phyloP scores from a whole-genome alignment of 345 rosid species.

The Citrus glauca region DNA sequence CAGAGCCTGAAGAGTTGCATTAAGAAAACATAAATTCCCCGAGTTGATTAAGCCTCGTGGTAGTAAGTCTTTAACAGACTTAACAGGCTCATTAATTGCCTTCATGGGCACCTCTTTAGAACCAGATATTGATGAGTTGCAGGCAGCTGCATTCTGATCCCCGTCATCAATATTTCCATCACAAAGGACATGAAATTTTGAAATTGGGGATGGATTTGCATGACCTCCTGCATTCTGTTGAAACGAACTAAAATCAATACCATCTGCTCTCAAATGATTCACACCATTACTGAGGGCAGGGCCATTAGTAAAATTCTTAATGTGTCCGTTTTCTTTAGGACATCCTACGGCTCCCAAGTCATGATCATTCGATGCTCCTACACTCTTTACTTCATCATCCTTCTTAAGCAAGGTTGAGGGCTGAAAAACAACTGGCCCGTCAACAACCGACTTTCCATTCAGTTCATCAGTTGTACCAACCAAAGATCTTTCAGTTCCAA shows the following conservation, averaged over 20 bases:
- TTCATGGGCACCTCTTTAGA: slow-evolving; percentile 28
- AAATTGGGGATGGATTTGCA: slow-evolving; percentile 32
- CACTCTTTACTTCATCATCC: slow-evolving; percentile 21
- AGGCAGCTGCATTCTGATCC: slow-evolving; percentile 18
- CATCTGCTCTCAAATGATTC: slow-evolving; percentile 29
- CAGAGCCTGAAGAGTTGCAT: slow-evolving; percentile 86
- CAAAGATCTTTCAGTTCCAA: slow-evolving; percentile 34
- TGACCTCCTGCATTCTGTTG: slow-evolving; percentile 36
- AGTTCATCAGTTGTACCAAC: slow-evolving; percentile 33
- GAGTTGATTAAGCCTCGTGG: slow-evolving; percentile 87
- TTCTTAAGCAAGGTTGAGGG: slow-evolving; percentile 28
- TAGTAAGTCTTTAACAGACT: slow-evolving; percentile 34
- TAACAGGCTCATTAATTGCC: slow-evolving; percentile 31
- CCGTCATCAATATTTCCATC: slow-evolving; percentile 21
- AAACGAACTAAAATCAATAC: slow-evolving; percentile 27
- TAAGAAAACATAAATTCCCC: slow-evolving; percentile 90
- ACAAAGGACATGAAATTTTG: slow-evolving; percentile 50
- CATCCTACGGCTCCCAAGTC: slow-evolving; percentile 16
- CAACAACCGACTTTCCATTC: slow-evolving; percentile 21
- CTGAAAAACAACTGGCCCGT: slow-evolving; percentile 32
- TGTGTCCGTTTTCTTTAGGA: slow-evolving; percentile 44
- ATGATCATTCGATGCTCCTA: slow-evolving; percentile 19
- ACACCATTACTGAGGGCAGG: slow-evolving; percentile 42
- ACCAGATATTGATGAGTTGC: slow-evolving; percentile 23
- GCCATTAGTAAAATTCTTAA: slow-evolving; percentile 16